These are phyloP conservation scores for Trichoderma asperelloides DNA, from an alignment of 495 filamentous ascomycete genomes.

Conservation along the genomic window DNA sequence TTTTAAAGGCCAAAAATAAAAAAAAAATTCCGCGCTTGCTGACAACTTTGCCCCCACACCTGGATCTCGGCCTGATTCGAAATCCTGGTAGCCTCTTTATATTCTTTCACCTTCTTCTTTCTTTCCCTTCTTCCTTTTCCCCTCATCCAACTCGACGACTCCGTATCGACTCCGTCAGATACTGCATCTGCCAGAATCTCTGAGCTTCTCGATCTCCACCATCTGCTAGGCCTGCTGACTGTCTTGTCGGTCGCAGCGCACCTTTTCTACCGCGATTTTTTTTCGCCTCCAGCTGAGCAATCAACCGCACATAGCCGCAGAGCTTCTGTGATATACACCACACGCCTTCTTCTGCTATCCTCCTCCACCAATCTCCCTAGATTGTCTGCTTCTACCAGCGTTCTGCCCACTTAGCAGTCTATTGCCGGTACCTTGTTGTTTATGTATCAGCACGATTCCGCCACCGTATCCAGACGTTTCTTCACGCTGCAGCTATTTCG, in stretches of 20 bases:
- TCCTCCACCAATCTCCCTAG: background rate
- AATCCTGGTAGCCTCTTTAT: background rate
- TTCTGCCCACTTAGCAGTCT: slow-evolving; percentile 6
- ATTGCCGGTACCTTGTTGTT: slow-evolving; percentile 29
- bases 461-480: slow-evolving; percentile 57
- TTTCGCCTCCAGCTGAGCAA: background rate
- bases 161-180: slow-evolving; percentile 7
- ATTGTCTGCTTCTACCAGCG: slow-evolving; percentile 1
- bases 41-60: background rate
- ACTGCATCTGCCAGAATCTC: background rate
- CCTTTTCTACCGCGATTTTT: background rate
- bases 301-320: background rate
- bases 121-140: slow-evolving; percentile 6
- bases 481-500: slow-evolving; percentile 91
- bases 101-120: slow-evolving; percentile 10
- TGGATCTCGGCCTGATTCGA: background rate
- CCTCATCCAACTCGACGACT: slow-evolving; percentile 6
- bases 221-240: slow-evolving; percentile 1
- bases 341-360: background rate
- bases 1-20: background rate
- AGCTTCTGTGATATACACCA: background rate
- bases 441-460: slow-evolving; percentile 50
- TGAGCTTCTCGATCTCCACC: background rate
- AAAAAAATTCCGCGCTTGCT: background rate
- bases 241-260: slow-evolving; percentile 3